Evolutionary conservation across 2,329 filamentous ascomycete genomes (phyloP).

Genomic region (Venturiaceae sp.): DNA sequence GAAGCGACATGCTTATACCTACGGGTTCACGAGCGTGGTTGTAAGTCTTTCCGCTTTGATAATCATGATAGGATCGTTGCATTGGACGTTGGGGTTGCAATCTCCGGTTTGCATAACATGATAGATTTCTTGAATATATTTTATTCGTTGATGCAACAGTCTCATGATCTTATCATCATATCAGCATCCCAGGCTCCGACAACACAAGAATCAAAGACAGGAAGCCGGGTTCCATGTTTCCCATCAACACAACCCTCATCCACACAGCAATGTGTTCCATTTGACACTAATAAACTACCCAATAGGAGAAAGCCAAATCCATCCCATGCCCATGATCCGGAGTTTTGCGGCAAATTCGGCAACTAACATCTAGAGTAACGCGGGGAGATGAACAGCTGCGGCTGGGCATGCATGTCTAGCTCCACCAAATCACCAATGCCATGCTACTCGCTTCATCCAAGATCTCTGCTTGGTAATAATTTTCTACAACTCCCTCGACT

Average conservation of each 20-base stretch:
- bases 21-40: constrained; percentile 15
- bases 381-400: too few species aligned
- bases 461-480: background rate
- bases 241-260: too few species aligned
- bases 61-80: constrained; percentile 15
- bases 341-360: background rate
- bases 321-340: background rate
- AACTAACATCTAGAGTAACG: background rate
- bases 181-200: too few species aligned
- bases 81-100: constrained; percentile 8
- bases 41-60: constrained; percentile 14
- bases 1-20: constrained; percentile 19
- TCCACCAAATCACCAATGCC: background rate
- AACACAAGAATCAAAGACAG: too few species aligned
- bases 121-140: background rate
- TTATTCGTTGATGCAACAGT: too few species aligned
- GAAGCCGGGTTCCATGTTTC: too few species aligned
- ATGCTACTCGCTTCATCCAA: background rate
- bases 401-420: background rate
- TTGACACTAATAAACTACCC: too few species aligned
- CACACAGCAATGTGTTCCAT: too few species aligned
- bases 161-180: too few species aligned
- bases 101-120: constrained; percentile 2
- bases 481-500: background rate
- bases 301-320: background rate